These are phyloP conservation scores for Neurospora sp. DNA, from an alignment of 2,329 filamentous ascomycete genomes.

Conservation along the genomic window DNA sequence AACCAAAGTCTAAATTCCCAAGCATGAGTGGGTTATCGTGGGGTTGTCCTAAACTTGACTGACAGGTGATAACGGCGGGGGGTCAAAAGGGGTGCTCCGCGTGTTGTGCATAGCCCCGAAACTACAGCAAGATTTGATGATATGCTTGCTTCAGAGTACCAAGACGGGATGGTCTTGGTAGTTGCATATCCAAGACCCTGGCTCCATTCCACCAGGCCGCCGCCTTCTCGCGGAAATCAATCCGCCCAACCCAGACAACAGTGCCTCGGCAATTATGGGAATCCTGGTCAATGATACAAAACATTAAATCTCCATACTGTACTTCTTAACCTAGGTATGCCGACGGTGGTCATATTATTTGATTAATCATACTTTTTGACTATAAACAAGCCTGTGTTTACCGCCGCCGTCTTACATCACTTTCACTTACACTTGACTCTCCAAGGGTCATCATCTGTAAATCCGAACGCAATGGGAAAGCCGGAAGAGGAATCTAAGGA, in stretches of 20 bases:
- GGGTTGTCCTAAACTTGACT: neutral
- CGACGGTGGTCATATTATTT: neutral
- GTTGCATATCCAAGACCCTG: neutral
- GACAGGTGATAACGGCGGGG: neutral
- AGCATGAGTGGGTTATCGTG: neutral
- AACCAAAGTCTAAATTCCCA: neutral
- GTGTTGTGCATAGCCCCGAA: neutral
- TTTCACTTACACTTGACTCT: neutral
- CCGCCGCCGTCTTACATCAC: neutral
- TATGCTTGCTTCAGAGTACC: neutral
- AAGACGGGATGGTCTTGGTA: neutral
- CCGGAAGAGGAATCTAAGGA: neutral
- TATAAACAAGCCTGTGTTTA: neutral
- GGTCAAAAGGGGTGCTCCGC: neutral
- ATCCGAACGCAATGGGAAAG: slow-evolving; percentile 18
- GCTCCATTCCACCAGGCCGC: neutral
- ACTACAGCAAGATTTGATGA: neutral
- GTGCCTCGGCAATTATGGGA: neutral
- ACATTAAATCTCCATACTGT: neutral
- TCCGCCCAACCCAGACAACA: neutral
- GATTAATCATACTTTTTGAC: neutral
- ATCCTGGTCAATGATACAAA: neutral
- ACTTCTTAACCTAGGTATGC: neutral
- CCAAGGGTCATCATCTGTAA: neutral
- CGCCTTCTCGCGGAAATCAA: neutral